Conservation (phyloP, 495 filamentous ascomycete species). For the Acidiella bohemica region DNA sequence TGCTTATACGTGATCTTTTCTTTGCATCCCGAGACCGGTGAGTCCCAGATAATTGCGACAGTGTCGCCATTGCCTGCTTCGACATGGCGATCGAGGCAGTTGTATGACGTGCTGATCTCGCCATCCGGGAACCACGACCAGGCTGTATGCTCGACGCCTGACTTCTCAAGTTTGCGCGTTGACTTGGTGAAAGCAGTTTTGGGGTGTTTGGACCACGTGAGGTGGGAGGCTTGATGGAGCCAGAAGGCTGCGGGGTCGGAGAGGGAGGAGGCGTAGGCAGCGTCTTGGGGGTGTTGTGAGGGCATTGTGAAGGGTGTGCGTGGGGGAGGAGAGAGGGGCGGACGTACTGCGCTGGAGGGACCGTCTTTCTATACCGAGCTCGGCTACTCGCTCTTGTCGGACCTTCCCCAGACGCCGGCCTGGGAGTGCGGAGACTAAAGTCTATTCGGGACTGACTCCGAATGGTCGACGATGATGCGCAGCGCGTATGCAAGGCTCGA, state of each 20-base stretch:
- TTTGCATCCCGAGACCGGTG: constrained; percentile 66
- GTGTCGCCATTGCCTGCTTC: constrained; percentile 54
- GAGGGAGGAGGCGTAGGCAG: constrained; percentile 35
- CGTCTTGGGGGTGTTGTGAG: constrained; percentile 26
- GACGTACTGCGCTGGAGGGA: no score
- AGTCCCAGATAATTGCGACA: constrained; percentile 76
- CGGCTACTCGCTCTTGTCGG: no score
- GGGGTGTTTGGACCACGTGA: constrained; percentile 71
- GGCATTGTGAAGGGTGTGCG: not conserved
- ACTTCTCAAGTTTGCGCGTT: constrained; percentile 38
- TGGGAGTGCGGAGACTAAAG: no score
- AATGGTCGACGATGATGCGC: no score
- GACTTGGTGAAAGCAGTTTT: constrained; percentile 32
- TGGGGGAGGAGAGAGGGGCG: not conserved
- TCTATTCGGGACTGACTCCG: no score
- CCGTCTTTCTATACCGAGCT: no score
- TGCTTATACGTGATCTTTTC: constrained; percentile 58
- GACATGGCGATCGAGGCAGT: constrained; percentile 83
- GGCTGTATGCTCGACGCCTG: constrained; percentile 38
- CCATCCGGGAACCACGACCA: constrained; percentile 88
- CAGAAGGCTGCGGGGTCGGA: constrained; percentile 59
- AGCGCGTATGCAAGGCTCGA: no score
- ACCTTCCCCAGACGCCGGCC: no score
- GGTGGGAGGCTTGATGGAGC: constrained; percentile 45
- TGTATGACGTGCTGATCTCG: constrained; percentile 79